These are phyloP conservation scores for Porcisia hertigi DNA, from an alignment of 208 protist genomes.

Conservation along the genomic window DNA sequence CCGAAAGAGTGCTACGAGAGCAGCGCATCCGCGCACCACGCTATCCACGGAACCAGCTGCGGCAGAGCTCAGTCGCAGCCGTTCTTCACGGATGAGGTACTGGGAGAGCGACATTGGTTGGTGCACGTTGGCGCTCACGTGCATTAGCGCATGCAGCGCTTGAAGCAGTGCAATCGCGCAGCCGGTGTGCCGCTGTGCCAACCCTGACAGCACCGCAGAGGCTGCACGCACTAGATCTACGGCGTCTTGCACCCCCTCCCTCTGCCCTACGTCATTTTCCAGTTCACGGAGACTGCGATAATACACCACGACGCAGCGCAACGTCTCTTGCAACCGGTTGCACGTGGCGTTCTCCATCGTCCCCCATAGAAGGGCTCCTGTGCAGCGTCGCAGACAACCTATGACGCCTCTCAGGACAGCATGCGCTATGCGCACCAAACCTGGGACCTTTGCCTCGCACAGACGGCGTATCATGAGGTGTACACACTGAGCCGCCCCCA, in stretches of 20 bases:
- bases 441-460: background rate
- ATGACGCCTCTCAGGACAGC: background rate
- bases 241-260: background rate
- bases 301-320: background rate
- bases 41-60: background rate
- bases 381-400: slow-evolving; percentile 8
- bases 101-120: background rate
- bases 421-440: background rate
- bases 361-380: background rate
- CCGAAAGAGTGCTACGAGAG: slow-evolving; percentile 9
- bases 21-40: slow-evolving; percentile 1
- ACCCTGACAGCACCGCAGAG: background rate
- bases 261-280: background rate
- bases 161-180: slow-evolving; percentile 11
- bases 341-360: slow-evolving; percentile 16
- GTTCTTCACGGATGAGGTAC: background rate
- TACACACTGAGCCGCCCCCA: slow-evolving; percentile 13
- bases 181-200: slow-evolving; percentile 4
- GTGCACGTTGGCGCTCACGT: background rate
- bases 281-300: background rate
- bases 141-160: background rate
- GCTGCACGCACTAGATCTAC: background rate
- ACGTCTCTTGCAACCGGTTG: slow-evolving; percentile 8
- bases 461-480: background rate
- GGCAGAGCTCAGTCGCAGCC: background rate